Evolutionary conservation across 2,329 filamentous ascomycete genomes (phyloP).

Genomic region (Metarhizium album): DNA sequence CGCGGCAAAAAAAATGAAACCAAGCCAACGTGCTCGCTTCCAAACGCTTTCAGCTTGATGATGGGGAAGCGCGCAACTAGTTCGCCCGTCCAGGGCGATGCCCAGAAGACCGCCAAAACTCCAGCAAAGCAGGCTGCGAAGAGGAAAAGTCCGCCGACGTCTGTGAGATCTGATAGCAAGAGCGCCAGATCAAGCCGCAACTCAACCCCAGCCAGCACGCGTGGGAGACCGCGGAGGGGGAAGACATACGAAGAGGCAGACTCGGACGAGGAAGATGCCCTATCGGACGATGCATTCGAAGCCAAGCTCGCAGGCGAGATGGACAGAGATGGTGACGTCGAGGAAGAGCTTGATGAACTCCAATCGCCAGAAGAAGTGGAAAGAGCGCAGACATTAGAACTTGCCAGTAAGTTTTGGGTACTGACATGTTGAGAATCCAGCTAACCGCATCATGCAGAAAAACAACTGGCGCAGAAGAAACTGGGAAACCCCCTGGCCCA

Average conservation of each 20-base stretch:
- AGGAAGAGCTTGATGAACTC: slow-evolving; percentile 20
- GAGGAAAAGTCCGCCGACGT: slow-evolving; percentile 20
- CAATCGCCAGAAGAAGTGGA: slow-evolving; percentile 50
- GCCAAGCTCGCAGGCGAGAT: slow-evolving; percentile 59
- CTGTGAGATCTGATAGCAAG: slow-evolving; percentile 40
- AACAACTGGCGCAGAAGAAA: slow-evolving; percentile 83
- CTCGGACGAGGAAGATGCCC: slow-evolving; percentile 41
- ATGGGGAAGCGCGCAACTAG: slow-evolving; percentile 32
- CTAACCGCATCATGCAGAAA: slow-evolving; percentile 38
- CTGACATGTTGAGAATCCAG: neutral
- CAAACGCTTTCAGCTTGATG: slow-evolving; percentile 43
- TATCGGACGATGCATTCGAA: slow-evolving; percentile 82
- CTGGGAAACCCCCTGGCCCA: slow-evolving; percentile 90
- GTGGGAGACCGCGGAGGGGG: slow-evolving; percentile 39
- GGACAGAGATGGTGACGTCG: slow-evolving; percentile 26
- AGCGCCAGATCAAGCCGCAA: slow-evolving; percentile 63
- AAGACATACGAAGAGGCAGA: slow-evolving; percentile 43
- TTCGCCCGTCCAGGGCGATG: slow-evolving; percentile 16
- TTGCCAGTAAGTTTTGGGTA: slow-evolving; percentile 52
- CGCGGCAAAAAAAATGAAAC: slow-evolving; percentile 18
- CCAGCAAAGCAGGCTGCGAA: slow-evolving; percentile 17
- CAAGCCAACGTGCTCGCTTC: slow-evolving; percentile 9
- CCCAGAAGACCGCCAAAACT: slow-evolving; percentile 7
- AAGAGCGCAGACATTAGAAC: slow-evolving; percentile 55
- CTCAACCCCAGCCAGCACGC: slow-evolving; percentile 57